Evolutionary conservation across 2,329 filamentous ascomycete genomes (phyloP).

Genomic region (Leptographium galeiforme): DNA sequence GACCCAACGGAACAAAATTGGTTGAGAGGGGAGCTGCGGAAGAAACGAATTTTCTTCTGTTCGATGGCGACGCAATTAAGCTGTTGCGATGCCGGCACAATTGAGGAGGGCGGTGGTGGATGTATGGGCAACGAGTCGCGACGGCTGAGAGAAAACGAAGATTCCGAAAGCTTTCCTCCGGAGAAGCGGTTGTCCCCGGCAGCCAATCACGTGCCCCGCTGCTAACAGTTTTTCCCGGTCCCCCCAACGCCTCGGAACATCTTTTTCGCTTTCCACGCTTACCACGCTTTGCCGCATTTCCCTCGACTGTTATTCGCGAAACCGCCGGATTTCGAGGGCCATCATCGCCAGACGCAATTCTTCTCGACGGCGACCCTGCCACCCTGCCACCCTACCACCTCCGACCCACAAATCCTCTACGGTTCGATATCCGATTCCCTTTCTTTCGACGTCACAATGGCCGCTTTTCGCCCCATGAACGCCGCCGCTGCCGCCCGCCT

Average conservation of each 20-base stretch:
- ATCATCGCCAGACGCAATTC: not conserved
- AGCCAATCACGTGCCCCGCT: constrained; percentile 12
- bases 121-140: not conserved
- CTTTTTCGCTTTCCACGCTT: constrained; percentile 9
- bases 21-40: constrained; percentile 12
- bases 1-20: constrained; percentile 5
- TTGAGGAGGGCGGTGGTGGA: not conserved
- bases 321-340: not conserved
- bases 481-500: constrained; percentile 37
- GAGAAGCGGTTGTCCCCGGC: constrained; percentile 21
- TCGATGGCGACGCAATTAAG: constrained; percentile 15
- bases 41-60: constrained; percentile 3
- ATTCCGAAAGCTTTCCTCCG: constrained; percentile 11
- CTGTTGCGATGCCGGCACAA: constrained; percentile 16
- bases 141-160: constrained; percentile 5
- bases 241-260: constrained; percentile 4
- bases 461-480: constrained; percentile 46
- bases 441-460: constrained; percentile 32
- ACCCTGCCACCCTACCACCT: not conserved
- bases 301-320: constrained; percentile 10
- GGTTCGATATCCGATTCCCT: not conserved
- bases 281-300: constrained; percentile 8
- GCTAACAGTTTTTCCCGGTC: constrained; percentile 1
- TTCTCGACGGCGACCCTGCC: not conserved
- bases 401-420: not conserved